Evolutionary conservation across 768 basidiomycete species (phyloP).

Genomic region (Mycena galopus): DNA sequence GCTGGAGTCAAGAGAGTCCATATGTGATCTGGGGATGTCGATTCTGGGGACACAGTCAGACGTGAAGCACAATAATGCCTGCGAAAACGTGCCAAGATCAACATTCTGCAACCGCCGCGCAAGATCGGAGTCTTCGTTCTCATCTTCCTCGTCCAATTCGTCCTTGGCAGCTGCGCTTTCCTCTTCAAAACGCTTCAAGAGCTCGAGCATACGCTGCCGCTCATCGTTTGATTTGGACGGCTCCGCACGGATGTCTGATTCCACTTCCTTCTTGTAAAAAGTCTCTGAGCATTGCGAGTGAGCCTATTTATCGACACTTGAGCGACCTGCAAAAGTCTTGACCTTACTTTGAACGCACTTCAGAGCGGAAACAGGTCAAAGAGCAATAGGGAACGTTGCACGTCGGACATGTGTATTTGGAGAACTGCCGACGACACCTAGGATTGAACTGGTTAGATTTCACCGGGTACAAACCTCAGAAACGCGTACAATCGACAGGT

Average conservation of each 20-base stretch:
- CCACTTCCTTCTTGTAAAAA: conserved; percentile 84
- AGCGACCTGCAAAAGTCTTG: not conserved
- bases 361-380: conserved; percentile 80
- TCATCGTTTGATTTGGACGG: conserved; percentile 71
- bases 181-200: conserved; percentile 82
- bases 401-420: conserved; percentile 84
- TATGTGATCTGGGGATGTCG: conserved; percentile 66
- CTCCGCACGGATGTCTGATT: conserved; percentile 68
- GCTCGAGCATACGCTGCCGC: conserved; percentile 72
- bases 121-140: conserved; percentile 59
- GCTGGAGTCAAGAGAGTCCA: conserved; percentile 72
- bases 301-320: conserved; percentile 45
- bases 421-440: conserved; percentile 82
- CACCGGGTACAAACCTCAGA: not conserved
- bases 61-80: not conserved
- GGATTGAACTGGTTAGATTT: not conserved
- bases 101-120: conserved; percentile 65
- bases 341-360: conserved; percentile 56
- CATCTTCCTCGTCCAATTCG: conserved; percentile 50
- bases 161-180: conserved; percentile 60
- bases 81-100: conserved; percentile 69
- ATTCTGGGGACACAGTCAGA: conserved; percentile 54
- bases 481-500: conserved; percentile 26
- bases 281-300: conserved; percentile 85
- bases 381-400: conserved; percentile 90